Conservation (phyloP, 768 basidiomycete species). For the Artomyces pyxidatus region DNA sequence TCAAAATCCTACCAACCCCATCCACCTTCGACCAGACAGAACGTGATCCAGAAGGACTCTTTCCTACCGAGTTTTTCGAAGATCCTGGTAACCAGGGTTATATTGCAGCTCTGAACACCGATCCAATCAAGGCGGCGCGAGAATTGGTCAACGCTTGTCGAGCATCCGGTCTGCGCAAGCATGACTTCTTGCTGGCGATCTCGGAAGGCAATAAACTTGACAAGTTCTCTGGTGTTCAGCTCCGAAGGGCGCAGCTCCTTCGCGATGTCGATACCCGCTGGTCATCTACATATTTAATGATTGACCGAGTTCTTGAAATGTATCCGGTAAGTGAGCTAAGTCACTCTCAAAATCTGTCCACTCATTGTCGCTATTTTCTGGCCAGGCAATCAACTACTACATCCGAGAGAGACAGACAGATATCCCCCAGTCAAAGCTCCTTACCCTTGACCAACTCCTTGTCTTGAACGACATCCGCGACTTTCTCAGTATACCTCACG, state of each 20-base stretch:
- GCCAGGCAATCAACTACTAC: not conserved
- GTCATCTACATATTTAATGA: slow-evolving; percentile 30
- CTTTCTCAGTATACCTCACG: slow-evolving; percentile 22
- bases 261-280: slow-evolving; percentile 27
- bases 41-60: not conserved
- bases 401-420: not conserved
- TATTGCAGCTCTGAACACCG: slow-evolving; percentile 16
- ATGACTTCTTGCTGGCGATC: slow-evolving; percentile 21
- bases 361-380: not conserved
- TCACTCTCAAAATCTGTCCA: not conserved
- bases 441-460: not conserved
- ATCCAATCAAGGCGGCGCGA: slow-evolving; percentile 20
- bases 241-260: slow-evolving; percentile 21
- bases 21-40: not conserved
- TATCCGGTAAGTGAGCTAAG: slow-evolving; percentile 22
- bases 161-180: slow-evolving; percentile 21
- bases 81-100: slow-evolving; percentile 8
- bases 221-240: slow-evolving; percentile 5
- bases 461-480: slow-evolving; percentile 22
- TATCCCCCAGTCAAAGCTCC: not conserved
- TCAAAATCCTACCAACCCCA: not conserved
- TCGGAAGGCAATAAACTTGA: slow-evolving; percentile 19
- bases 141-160: slow-evolving; percentile 25
- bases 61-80: not conserved
- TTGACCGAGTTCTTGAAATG: slow-evolving; percentile 25